Evolutionary conservation across 73 alveolate species (phyloP).

Genomic region (Paramecium caudatum): DNA sequence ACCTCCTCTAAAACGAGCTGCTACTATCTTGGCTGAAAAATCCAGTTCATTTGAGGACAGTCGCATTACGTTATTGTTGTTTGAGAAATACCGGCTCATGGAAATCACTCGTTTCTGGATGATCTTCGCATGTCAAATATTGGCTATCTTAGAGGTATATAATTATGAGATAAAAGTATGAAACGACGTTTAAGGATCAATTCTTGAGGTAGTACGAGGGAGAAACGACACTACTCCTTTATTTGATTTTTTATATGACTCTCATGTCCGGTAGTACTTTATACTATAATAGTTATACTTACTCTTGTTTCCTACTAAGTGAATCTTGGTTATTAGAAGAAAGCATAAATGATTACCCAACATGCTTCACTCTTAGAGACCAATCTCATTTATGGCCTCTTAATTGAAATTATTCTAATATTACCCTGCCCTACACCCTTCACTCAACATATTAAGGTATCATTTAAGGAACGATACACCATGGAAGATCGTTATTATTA

Average conservation of each 20-base stretch:
- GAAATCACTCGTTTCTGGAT: constrained; percentile 27
- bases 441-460: not conserved
- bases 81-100: constrained; percentile 45
- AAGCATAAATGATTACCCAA: constrained; percentile 26
- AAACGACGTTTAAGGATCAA: not conserved
- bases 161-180: constrained; percentile 1
- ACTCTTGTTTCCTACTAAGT: constrained; percentile 44
- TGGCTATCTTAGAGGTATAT: constrained; percentile 47
- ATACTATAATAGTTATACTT: not conserved
- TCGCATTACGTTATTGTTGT: constrained; percentile 40
- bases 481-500: not conserved
- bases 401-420: not conserved
- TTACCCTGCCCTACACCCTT: constrained; percentile 49
- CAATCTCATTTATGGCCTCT: constrained; percentile 11
- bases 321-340: constrained; percentile 1
- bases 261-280: not conserved
- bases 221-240: constrained; percentile 2
- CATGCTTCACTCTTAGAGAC: not conserved
- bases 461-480: not conserved
- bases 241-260: not conserved
- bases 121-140: constrained; percentile 5
- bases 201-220: not conserved
- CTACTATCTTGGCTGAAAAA: constrained; percentile 16
- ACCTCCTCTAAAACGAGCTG: not conserved
- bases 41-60: constrained; percentile 53